Conservation (phyloP, 805 yeast species). For the Kodamaea kaohsiungensis region DNA sequence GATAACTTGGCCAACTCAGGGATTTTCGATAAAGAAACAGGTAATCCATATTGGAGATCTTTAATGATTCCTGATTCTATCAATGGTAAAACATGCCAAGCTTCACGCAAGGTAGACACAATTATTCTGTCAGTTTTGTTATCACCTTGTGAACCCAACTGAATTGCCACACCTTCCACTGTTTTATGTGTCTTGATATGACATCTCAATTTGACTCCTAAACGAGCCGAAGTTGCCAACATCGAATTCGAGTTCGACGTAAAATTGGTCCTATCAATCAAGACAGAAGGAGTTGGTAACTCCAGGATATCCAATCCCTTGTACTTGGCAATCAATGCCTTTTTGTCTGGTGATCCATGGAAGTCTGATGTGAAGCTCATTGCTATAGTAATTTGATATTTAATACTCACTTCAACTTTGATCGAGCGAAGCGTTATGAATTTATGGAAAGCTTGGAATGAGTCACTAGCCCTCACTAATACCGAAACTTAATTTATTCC, state of each 20-base stretch:
- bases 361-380: conserved; percentile 19
- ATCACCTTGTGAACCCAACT: conserved; percentile 45
- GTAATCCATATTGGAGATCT: conserved; percentile 41
- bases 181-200: conserved; percentile 80
- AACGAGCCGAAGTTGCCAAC: conserved; percentile 44
- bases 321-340: conserved; percentile 20
- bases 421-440: not conserved
- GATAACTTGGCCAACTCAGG: conserved; percentile 49
- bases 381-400: not conserved
- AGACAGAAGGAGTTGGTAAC: conserved; percentile 61
- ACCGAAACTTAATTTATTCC: not conserved
- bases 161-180: conserved; percentile 55
- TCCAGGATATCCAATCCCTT: conserved; percentile 46
- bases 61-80: conserved; percentile 37
- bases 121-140: conserved; percentile 52
- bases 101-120: conserved; percentile 71
- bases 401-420: not conserved
- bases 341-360: conserved; percentile 22
- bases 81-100: conserved; percentile 50
- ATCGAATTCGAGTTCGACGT: conserved; percentile 48
- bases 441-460: not conserved
- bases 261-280: conserved; percentile 43
- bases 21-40: conserved; percentile 48
- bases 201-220: conserved; percentile 56
- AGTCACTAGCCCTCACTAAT: not conserved